These are phyloP conservation scores for Cyberlindnera meyerae DNA, from an alignment of 805 yeast species.

Conservation along the genomic window DNA sequence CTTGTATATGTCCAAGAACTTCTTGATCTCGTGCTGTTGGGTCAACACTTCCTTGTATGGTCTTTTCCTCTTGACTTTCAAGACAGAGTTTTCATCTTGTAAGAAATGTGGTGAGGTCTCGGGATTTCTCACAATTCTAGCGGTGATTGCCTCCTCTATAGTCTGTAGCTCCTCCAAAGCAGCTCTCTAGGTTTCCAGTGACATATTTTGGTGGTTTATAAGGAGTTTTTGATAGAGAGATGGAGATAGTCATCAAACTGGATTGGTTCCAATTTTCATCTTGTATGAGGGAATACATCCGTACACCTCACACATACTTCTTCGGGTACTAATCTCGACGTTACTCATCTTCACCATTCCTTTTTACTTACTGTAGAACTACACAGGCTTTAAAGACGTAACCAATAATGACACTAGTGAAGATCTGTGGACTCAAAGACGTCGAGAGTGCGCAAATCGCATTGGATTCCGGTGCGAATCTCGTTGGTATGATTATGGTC, in stretches of 20 bases:
- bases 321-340: too few relatives aligned
- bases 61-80: constrained; percentile 37
- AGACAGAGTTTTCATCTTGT: constrained; percentile 26
- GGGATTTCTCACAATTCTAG: constrained; percentile 60
- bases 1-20: constrained; percentile 44
- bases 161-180: constrained; percentile 62
- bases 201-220: too few relatives aligned
- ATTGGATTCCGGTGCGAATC: constrained; percentile 62
- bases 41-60: constrained; percentile 41
- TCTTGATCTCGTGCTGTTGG: constrained; percentile 64
- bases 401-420: constrained; percentile 43
- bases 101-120: constrained; percentile 37
- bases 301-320: too few relatives aligned
- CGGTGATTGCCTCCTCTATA: constrained; percentile 61
- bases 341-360: too few relatives aligned
- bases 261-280: too few relatives aligned
- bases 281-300: too few relatives aligned
- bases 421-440: constrained; percentile 79
- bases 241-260: too few relatives aligned
- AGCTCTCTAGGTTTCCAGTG: constrained; percentile 36
- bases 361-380: too few relatives aligned
- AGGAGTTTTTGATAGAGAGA: too few relatives aligned
- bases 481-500: constrained; percentile 82
- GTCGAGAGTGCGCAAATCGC: constrained; percentile 69
- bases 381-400: too few relatives aligned